Conservation (phyloP, 805 yeast genomes). For the Candida adriatica region DNA sequence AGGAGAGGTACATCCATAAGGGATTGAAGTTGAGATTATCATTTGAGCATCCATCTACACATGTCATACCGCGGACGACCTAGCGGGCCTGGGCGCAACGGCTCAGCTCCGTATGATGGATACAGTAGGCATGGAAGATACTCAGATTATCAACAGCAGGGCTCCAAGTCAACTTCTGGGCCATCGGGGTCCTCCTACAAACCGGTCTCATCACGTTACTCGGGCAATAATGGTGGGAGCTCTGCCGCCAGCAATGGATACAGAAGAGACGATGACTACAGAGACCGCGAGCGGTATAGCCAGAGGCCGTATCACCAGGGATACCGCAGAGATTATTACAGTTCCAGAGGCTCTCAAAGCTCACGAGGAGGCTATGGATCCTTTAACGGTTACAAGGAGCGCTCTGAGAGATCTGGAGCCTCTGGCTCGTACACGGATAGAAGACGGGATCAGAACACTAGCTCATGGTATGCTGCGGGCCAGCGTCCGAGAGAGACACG, state of each 20-base stretch:
- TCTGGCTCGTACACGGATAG: slow-evolving; percentile 8
- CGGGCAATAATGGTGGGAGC: background rate
- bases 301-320: background rate
- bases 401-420: slow-evolving; percentile 4
- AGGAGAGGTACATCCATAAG: too few species aligned
- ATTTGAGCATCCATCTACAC: too few species aligned
- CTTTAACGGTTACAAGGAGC: slow-evolving; percentile 4
- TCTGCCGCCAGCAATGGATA: background rate
- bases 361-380: slow-evolving; percentile 2
- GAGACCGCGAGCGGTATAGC: slow-evolving; percentile 1
- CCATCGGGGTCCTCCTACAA: slow-evolving; percentile 7
- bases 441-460: slow-evolving; percentile 7
- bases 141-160: background rate
- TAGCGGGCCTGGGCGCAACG: background rate
- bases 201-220: slow-evolving; percentile 2
- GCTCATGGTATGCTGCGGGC: slow-evolving; percentile 4
- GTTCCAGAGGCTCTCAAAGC: too few species aligned
- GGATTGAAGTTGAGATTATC: too few species aligned
- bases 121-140: background rate
- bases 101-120: background rate
- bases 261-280: slow-evolving; percentile 1
- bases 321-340: slow-evolving; percentile 1
- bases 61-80: too few species aligned
- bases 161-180: background rate
- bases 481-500: too few species aligned